Percentiles rank a stretch among this genome's conserved stretches.
Conservation (phyloP, 805 yeast genomes). For the Lipomyces starkeyi region DNA sequence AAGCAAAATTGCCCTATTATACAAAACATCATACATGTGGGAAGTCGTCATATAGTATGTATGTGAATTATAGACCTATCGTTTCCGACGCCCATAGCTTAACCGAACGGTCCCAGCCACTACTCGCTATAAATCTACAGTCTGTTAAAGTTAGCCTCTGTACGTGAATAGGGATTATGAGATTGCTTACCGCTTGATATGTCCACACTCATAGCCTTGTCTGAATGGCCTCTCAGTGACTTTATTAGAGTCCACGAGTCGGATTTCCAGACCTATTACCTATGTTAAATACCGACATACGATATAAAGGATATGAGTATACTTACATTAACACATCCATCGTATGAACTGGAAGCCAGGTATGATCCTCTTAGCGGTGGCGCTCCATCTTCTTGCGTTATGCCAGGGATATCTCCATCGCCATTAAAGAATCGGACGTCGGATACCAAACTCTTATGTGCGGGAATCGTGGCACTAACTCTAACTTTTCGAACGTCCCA, state of each 20-base stretch:
- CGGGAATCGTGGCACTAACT: constrained; percentile 59
- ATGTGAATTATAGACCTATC: constrained; percentile 4
- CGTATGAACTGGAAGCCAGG: constrained; percentile 71
- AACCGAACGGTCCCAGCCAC: constrained; percentile 86
- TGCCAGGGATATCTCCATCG: constrained; percentile 38
- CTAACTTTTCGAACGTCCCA: constrained; percentile 80
- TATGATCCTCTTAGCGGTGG: constrained; percentile 52
- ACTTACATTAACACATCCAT: constrained; percentile 59
- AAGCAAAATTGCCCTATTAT: neutral
- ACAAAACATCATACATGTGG: neutral
- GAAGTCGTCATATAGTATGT: neutral
- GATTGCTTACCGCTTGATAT: constrained; percentile 44
- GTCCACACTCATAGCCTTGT: constrained; percentile 76
- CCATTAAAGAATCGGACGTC: constrained; percentile 59
- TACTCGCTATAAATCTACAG: constrained; percentile 56
- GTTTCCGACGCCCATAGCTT: constrained; percentile 59
- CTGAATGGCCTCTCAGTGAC: constrained; percentile 63
- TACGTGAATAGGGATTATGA: neutral
- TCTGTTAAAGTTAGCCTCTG: constrained; percentile 34
- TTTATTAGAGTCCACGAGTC: constrained; percentile 71
- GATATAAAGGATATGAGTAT: neutral
- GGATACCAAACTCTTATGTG: constrained; percentile 76
- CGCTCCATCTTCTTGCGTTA: constrained; percentile 41
- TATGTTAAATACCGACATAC: neutral
- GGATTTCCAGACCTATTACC: constrained; percentile 56